Base-by-base conservation (phyloP, 345 rosid species). In the Eucalyptus paniculata region DNA sequence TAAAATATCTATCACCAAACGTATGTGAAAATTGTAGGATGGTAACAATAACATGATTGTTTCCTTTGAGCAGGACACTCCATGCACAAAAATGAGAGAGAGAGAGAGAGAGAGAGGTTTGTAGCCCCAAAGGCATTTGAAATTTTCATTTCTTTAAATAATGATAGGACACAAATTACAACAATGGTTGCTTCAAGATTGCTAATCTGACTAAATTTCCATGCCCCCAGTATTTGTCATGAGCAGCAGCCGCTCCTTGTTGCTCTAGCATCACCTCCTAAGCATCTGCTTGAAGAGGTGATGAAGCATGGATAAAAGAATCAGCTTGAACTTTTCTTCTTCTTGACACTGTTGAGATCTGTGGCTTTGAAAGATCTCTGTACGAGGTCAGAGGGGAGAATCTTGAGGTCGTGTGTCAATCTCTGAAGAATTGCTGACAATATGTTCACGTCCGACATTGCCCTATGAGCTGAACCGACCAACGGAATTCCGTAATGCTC, bases 401-500 rank as follows among this genome's bases (percentile, higher is more conserved):
- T 86, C 91, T 97, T 95, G 90, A 95, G 90, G 89, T 94, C 96
- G 28, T 91, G 92, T 28, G 98, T 93, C 90, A 97, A 89, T 90
- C 91, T 96, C 91, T 96, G 98, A 62, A 97, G 91, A 91, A 97
- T 86, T 90, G 91, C 47, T 44, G 98, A 92, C 90, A 97, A 90
- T n/a, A 91, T 54, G 14, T 89, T 92, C 80, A 95, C 99, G 88
- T 97, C 99, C 12, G 98, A 90, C 97, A 97, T 94, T 67, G 99
- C 99, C 92, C 99, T 94, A 77, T 97, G 99, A 86, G 99, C 97
- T 26, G 95, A 80, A 91, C 97, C 98, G 4, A 88, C 90, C 81
- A 92, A 92, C 12, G 92, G 86, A 30, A 97, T 91, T 10, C 44
- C 30, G 32, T 93, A 95, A 89, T 90, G 86, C 87, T 95, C 92